phyloP scores from a whole-genome alignment of 257 asterid species.

The Leptodermis oblonga region DNA sequence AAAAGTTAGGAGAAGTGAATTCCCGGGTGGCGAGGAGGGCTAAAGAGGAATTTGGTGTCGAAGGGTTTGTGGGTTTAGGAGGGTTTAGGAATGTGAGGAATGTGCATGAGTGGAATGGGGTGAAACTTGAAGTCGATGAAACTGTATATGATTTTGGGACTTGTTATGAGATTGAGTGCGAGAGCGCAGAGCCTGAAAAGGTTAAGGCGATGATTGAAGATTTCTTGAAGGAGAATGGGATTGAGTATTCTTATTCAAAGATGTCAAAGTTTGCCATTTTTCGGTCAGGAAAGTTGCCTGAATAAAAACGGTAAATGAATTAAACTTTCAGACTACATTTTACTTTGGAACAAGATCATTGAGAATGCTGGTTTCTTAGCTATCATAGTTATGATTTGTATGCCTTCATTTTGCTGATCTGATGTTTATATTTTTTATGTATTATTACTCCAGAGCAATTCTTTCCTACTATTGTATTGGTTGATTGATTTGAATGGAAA shows the following conservation, averaged over 20 bases:
- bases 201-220: constrained; percentile 60
- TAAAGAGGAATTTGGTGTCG: constrained; percentile 61
- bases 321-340: not conserved
- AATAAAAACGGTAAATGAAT: constrained; percentile 36
- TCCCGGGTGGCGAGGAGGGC: constrained; percentile 77
- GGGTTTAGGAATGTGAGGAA: constrained; percentile 73
- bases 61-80: constrained; percentile 67
- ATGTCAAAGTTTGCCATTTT: constrained; percentile 81
- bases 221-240: constrained; percentile 64
- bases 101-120: constrained; percentile 78
- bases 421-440: not conserved
- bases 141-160: constrained; percentile 80
- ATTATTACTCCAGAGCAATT: not conserved
- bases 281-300: constrained; percentile 72
- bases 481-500: not conserved
- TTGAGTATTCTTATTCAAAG: constrained; percentile 61
- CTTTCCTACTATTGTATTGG: not conserved
- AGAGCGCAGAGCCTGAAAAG: constrained; percentile 80
- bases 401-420: not conserved
- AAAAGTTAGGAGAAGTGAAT: constrained; percentile 34
- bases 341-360: not conserved
- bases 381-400: not conserved
- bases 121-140: constrained; percentile 82
- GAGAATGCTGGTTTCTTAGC: not conserved
- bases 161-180: constrained; percentile 86